phyloP scores from a whole-genome alignment of 768 basidiomycete genomes.

The Suillus hirtellus region DNA sequence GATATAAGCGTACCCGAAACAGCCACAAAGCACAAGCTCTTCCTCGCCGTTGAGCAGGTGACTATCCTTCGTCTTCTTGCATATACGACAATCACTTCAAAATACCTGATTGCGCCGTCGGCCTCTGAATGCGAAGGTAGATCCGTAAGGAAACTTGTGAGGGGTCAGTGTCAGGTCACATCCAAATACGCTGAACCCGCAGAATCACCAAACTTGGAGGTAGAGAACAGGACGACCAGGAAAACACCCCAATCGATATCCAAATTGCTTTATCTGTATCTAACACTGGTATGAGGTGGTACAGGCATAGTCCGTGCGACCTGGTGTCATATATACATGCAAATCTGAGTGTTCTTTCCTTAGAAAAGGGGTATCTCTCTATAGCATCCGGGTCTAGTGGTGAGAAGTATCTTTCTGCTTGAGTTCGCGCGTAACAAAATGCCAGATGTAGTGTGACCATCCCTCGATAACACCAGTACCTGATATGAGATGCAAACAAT shows the following conservation, averaged over 20 bases:
- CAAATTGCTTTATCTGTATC: neutral
- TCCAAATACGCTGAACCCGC: neutral
- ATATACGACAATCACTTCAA: neutral
- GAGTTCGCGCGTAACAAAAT: conserved; percentile 44
- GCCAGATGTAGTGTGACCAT: conserved; percentile 54
- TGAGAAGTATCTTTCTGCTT: conserved; percentile 7
- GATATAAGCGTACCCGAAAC: neutral
- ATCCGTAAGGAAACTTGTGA: neutral
- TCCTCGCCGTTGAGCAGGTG: neutral
- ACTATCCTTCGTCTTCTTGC: neutral
- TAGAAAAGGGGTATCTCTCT: neutral
- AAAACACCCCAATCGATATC: neutral
- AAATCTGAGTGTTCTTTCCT: neutral
- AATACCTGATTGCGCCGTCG: neutral
- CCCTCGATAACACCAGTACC: conserved; percentile 51
- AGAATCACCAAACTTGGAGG: neutral
- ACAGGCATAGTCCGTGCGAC: neutral
- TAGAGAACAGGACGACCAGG: neutral
- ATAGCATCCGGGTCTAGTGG: neutral
- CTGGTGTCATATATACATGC: neutral
- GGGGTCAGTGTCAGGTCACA: neutral
- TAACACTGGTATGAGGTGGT: neutral
- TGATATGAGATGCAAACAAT: conserved; percentile 49
- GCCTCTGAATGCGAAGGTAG: neutral
- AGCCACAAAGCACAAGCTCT: neutral